phyloP scores from a whole-genome alignment of 176 grass and related monocot species.

The Phragmites australis region DNA sequence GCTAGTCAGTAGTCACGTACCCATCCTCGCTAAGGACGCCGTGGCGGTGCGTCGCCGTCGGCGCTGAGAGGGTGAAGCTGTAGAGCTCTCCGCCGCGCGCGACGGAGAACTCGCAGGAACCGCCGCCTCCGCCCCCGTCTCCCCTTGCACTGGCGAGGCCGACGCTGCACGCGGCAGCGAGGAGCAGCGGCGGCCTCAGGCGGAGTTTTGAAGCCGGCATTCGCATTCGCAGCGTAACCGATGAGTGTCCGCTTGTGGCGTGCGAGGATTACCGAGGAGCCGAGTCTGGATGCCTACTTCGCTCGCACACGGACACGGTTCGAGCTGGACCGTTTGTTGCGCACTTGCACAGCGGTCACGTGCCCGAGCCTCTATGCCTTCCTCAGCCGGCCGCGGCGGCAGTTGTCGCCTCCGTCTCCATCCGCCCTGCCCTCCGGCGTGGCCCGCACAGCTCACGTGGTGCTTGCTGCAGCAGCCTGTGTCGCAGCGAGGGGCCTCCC shows the following conservation, averaged over 20 bases:
- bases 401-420: neutral
- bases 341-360: neutral
- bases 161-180: constrained; percentile 12
- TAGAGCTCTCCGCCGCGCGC: constrained; percentile 44
- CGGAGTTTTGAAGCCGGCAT: constrained; percentile 48
- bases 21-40: constrained; percentile 90
- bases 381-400: neutral
- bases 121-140: neutral
- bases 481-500: neutral
- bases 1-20: constrained; percentile 31
- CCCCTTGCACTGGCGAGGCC: neutral
- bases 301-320: neutral
- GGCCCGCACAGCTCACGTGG: neutral
- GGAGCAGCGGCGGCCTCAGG: neutral
- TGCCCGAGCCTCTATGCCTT: neutral
- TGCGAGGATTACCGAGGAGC: neutral
- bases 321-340: neutral
- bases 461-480: neutral
- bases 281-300: neutral
- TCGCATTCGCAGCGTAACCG: constrained; percentile 9
- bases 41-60: constrained; percentile 63
- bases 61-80: constrained; percentile 74
- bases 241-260: constrained; percentile 5
- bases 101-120: constrained; percentile 63
- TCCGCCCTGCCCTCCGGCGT: neutral